These are phyloP conservation scores for Tylopilus felleus DNA, from an alignment of 768 basidiomycete species.

Conservation along the genomic window DNA sequence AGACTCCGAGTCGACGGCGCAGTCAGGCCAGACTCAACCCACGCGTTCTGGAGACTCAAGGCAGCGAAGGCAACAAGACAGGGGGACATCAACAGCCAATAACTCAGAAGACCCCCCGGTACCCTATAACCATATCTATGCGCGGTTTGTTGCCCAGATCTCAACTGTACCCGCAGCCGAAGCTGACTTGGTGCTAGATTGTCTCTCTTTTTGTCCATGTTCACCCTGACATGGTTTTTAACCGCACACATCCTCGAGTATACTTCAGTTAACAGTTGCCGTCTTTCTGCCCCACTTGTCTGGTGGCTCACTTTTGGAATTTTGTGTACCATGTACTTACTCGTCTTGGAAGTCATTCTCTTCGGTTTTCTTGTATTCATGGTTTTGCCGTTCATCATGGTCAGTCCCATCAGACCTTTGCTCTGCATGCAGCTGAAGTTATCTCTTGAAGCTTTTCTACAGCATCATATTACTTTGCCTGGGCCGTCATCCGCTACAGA, in stretches of 20 bases:
- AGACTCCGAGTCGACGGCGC: slow-evolving; percentile 27
- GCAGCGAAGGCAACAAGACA: slow-evolving; percentile 19
- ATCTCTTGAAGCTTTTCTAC: slow-evolving; percentile 57
- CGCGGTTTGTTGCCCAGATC: slow-evolving; percentile 21
- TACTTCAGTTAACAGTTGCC: slow-evolving; percentile 71
- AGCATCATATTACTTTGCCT: slow-evolving; percentile 76
- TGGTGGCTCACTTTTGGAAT: slow-evolving; percentile 88
- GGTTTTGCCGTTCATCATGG: slow-evolving; percentile 74
- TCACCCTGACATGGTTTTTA: slow-evolving; percentile 81
- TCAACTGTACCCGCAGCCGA: not conserved
- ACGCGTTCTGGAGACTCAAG: slow-evolving; percentile 12
- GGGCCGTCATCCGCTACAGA: slow-evolving; percentile 76
- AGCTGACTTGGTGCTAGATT: slow-evolving; percentile 36
- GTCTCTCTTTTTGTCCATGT: slow-evolving; percentile 60
- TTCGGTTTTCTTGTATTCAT: slow-evolving; percentile 77
- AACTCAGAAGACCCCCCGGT: slow-evolving; percentile 26
- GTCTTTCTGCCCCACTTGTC: slow-evolving; percentile 69
- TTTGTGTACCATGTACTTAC: slow-evolving; percentile 74
- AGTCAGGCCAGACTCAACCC: slow-evolving; percentile 22
- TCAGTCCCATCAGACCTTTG: slow-evolving; percentile 36
- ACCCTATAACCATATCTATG: slow-evolving; percentile 27
- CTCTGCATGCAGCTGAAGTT: slow-evolving; percentile 3
- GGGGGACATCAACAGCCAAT: slow-evolving; percentile 18
- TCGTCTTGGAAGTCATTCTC: slow-evolving; percentile 67
- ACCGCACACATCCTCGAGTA: slow-evolving; percentile 79